Base-by-base conservation (phyloP, 805 yeast genomes). In the Wickerhamiella qilinensis region DNA sequence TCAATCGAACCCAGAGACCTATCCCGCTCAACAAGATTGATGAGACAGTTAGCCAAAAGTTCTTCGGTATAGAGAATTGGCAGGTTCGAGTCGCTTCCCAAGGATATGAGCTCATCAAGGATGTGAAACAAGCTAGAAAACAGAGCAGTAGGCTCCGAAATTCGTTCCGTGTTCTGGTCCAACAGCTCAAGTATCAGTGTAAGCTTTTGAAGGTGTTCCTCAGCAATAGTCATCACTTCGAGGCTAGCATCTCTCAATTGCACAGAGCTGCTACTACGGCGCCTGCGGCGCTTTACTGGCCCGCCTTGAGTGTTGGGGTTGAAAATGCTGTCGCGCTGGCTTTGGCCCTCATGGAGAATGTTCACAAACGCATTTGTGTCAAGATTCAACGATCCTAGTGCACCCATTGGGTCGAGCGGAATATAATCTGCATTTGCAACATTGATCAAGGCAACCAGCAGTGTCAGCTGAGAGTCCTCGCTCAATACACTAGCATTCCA, bases 1-100 rank as follows among this genome's bases (percentile, higher is more conserved):
- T 11, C 20, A 18, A 44, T 37, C 22, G 37, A 44, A 21, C 38
- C 30, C 17, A 6, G n/a, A 9, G 25, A n/a, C 30, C 46, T 56
- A 33, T 58, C 46, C 5, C 65, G 60, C 33, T 69, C 65, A 20
- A 86, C 75, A 18, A 78, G 67, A 45, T 73, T 70, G 36, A 76
- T 67, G 81, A 91, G 77, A 56, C 94, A 82, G 33, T 81, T 72
- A 2, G 95, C 91, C 43, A 91, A 63, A 0, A 88, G 74, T 56
- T 91, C 96, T 60, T 91, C 94, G 1, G 93, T 78, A 49, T 86
- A 88, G 33, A 82, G 64, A 3, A 88, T 88, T 3, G 98, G 94
- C 44, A 91, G 63, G 41, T 84, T 83, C 30, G 94, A 94, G 54
- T 86, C 97, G 46, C 74, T 75, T 33, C 93, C 94, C 35, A 91